Conservation (phyloP, 2,329 filamentous ascomycete species). For the Zarea fungicola region DNA sequence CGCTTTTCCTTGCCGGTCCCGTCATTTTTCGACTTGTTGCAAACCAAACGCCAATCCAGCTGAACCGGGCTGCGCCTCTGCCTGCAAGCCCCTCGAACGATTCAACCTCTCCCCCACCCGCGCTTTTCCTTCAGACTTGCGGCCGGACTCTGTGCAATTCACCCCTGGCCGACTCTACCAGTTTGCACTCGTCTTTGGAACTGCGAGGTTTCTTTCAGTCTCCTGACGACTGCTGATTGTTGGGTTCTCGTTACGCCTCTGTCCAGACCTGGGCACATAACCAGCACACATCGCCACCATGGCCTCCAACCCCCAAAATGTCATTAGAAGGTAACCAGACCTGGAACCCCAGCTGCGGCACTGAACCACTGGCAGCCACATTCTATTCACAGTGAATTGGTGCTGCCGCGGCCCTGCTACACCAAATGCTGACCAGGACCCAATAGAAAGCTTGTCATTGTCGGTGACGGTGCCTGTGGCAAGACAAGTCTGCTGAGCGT, state of each 20-base stretch:
- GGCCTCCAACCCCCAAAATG: conserved; percentile 13
- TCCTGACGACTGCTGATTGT: background rate
- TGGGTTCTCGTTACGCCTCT: background rate
- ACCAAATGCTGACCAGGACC: no score
- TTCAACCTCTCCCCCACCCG: background rate
- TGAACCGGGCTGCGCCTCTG: background rate
- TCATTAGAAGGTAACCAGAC: conserved; percentile 13
- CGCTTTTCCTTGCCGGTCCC: background rate
- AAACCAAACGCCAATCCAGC: background rate
- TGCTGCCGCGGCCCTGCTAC: no score
- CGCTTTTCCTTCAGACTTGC: background rate
- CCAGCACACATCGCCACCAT: conserved; percentile 6
- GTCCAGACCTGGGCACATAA: background rate
- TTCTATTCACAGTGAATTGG: no score
- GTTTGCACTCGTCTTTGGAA: background rate
- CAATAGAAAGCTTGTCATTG: conserved; percentile 93
- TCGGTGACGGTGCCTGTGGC: conserved; percentile 94
- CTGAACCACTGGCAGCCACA: background rate
- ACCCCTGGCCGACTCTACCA: background rate
- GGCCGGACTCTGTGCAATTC: no score
- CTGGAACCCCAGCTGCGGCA: background rate
- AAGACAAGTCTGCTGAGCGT: conserved; percentile 97
- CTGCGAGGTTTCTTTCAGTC: background rate
- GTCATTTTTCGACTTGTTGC: background rate
- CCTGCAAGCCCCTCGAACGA: background rate